A percentile compares a stretch with the other conserved stretches of the same genome.
These are phyloP conservation scores for Quercus suber DNA, from an alignment of 306 rosid genomes.

Conservation along the genomic window DNA sequence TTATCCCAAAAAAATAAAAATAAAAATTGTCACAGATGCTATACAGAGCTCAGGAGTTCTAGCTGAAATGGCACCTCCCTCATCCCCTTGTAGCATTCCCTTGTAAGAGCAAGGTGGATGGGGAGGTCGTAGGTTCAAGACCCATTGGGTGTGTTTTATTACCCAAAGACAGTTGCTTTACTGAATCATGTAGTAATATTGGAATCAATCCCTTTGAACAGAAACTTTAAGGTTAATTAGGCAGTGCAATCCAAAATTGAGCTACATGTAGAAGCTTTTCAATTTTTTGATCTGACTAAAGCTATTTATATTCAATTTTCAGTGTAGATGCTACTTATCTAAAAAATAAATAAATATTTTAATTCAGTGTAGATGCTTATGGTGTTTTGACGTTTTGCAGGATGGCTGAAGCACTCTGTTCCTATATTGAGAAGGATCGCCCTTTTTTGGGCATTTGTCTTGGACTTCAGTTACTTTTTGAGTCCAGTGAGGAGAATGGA, in stretches of 20 bases:
- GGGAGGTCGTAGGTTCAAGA: not conserved
- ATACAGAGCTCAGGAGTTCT: too few species aligned
- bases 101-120: too few species aligned
- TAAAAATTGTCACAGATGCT: too few species aligned
- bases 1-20: too few species aligned
- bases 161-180: not conserved
- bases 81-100: too few species aligned
- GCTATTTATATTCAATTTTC: constrained; percentile 1
- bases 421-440: constrained; percentile 75
- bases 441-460: constrained; percentile 97
- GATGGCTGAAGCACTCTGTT: constrained; percentile 82
- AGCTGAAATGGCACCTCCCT: too few species aligned
- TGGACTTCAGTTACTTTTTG: constrained; percentile 95
- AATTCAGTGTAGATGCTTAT: constrained; percentile 4
- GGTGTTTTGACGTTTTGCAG: constrained; percentile 40
- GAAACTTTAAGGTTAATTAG: not conserved
- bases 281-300: not conserved
- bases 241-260: not conserved
- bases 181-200: not conserved
- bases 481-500: constrained; percentile 94
- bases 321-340: not conserved
- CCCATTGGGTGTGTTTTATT: not conserved
- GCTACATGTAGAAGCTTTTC: not conserved
- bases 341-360: too few species aligned
- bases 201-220: not conserved